A percentile compares a stretch with the other conserved stretches of the same genome.
These are phyloP conservation scores for Hippophae rhamnoides DNA, from an alignment of 306 rosid species.

Conservation along the genomic window DNA sequence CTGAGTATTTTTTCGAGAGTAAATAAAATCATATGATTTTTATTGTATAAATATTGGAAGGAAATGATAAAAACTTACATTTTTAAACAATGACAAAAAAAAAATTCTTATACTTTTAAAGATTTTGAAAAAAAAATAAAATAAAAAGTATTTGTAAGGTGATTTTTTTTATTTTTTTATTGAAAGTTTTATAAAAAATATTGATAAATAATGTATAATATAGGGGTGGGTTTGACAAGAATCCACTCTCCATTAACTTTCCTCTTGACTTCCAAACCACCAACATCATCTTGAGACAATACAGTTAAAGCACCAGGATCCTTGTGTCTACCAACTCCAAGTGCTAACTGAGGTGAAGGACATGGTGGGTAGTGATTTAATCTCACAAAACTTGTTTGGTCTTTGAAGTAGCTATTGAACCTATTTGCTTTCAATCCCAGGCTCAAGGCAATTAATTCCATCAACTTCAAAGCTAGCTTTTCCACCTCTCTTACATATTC, in stretches of 20 bases:
- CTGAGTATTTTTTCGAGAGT: too few relatives aligned
- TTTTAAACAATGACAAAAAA: too few relatives aligned
- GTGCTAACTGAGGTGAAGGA: constrained; percentile 26
- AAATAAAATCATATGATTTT: too few relatives aligned
- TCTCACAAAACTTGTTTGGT: constrained; percentile 24
- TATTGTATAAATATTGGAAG: too few relatives aligned
- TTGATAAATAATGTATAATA: too few relatives aligned
- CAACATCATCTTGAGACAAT: constrained; percentile 22
- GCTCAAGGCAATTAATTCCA: constrained; percentile 29
- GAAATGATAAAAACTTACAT: too few relatives aligned
- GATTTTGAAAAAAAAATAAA: too few relatives aligned
- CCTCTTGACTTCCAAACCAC: constrained; percentile 8
- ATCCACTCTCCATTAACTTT: constrained; percentile 18
- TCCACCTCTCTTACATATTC: constrained; percentile 16
- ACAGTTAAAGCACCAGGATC: constrained; percentile 19
- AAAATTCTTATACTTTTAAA: too few relatives aligned
- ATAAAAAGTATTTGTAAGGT: too few relatives aligned
- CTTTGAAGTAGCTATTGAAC: constrained; percentile 25
- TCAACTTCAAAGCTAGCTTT: constrained; percentile 17
- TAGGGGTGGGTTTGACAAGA: constrained; percentile 18
- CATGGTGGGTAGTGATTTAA: constrained; percentile 30
- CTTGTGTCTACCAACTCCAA: constrained; percentile 25
- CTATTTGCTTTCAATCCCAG: constrained; percentile 19
- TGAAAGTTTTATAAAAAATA: too few relatives aligned
- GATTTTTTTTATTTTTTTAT: too few relatives aligned